A percentile compares a stretch with the other conserved stretches of the same genome.
phyloP scores from a whole-genome alignment of 495 filamentous ascomycete genomes.

The Aspergillus avenaceus region DNA sequence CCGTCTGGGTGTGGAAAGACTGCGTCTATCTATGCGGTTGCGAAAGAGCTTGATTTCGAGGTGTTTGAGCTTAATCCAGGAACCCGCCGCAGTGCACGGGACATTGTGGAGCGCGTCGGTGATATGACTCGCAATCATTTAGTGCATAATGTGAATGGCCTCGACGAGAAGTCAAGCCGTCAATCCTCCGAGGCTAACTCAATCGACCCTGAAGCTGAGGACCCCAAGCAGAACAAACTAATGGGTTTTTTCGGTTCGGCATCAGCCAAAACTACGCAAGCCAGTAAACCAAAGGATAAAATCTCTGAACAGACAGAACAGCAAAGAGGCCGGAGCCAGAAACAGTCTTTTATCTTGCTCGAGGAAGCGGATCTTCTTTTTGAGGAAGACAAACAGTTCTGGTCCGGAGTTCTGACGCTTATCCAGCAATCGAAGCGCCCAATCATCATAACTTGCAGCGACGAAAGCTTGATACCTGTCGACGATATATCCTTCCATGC shows the following conservation, averaged over 20 bases:
- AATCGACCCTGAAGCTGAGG: constrained; percentile 29
- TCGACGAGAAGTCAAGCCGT: constrained; percentile 18
- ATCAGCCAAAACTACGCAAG: constrained; percentile 25
- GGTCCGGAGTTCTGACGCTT: constrained; percentile 72
- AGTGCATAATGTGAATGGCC: constrained; percentile 53
- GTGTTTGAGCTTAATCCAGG: constrained; percentile 92
- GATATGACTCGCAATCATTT: constrained; percentile 97
- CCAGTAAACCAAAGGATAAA: constrained; percentile 15
- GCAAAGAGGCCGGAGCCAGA: constrained; percentile 57
- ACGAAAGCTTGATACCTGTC: constrained; percentile 72
- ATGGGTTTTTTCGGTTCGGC: constrained; percentile 69
- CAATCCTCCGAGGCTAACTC: constrained; percentile 9
- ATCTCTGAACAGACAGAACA: constrained; percentile 19
- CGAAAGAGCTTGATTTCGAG: constrained; percentile 90
- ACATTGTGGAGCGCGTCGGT: constrained; percentile 86
- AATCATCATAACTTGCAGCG: constrained; percentile 91
- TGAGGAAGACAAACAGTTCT: constrained; percentile 93
- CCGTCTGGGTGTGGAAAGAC: constrained; percentile 92
- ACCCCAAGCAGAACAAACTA: constrained; percentile 73
- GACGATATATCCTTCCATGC: constrained; percentile 71
- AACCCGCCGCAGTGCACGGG: constrained; percentile 78
- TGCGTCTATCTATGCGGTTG: constrained; percentile 88
- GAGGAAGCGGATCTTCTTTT: constrained; percentile 95
- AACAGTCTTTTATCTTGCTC: constrained; percentile 90
- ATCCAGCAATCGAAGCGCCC: constrained; percentile 83